Evolutionary conservation across 2,329 filamentous ascomycete species (phyloP).

Genomic region (Venturia pyrina): DNA sequence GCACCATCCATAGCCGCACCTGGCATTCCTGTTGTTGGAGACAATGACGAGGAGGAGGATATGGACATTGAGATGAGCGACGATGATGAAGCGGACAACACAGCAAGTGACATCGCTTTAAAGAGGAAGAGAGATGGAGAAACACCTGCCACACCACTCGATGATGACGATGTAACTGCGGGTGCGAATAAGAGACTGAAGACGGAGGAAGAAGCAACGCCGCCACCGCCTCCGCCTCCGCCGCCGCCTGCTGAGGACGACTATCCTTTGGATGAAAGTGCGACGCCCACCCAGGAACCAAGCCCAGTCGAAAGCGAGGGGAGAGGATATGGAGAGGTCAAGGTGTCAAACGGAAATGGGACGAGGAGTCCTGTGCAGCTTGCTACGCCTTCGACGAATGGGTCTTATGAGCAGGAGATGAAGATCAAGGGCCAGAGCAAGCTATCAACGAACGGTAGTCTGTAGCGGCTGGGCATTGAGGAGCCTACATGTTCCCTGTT

Average conservation of each 20-base stretch:
- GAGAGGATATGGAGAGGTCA: neutral
- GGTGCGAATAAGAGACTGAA: conserved; percentile 13
- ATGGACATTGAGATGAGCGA: conserved; percentile 9
- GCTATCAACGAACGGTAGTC: neutral
- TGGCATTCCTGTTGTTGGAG: neutral
- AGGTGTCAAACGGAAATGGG: conserved; percentile 41
- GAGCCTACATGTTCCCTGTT: no score
- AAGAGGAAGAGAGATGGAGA: conserved; percentile 10
- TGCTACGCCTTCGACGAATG: conserved; percentile 26
- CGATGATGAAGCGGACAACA: conserved; percentile 9
- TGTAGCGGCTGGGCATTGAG: neutral
- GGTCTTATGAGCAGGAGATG: conserved; percentile 5
- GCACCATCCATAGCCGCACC: neutral
- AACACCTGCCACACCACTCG: conserved; percentile 4
- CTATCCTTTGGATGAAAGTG: conserved; percentile 19
- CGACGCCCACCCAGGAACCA: conserved; percentile 21
- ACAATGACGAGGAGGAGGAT: conserved; percentile 9
- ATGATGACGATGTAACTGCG: conserved; percentile 21
- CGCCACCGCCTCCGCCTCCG: conserved; percentile 26
- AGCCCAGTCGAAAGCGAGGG: neutral
- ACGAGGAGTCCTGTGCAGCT: conserved; percentile 71
- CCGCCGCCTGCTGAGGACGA: conserved; percentile 25
- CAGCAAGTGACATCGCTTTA: neutral
- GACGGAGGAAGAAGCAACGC: conserved; percentile 5
- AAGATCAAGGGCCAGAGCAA: conserved; percentile 1